Percentiles rank a stretch among this genome's conserved stretches.
Evolutionary conservation across 31 red algal genomes (phyloP).

Genomic region (Porphyra umbilicalis): DNA sequence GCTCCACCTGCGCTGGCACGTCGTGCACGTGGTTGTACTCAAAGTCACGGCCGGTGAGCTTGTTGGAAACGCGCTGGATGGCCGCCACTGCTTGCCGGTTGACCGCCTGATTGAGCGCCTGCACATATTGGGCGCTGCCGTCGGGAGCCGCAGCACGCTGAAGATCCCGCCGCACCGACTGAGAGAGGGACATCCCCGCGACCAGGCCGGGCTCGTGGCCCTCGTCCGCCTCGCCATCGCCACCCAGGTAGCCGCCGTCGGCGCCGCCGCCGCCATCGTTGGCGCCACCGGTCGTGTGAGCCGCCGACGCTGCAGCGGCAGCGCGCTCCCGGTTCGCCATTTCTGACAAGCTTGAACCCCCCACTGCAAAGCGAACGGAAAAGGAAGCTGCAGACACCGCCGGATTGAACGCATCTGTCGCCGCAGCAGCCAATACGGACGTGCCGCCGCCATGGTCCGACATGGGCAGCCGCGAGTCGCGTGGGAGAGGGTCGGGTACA

Average conservation of each 20-base stretch:
- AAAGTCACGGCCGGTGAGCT: constrained; percentile 88
- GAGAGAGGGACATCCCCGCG: not conserved
- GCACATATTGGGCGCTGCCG: not conserved
- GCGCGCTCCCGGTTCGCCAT: constrained; percentile 16
- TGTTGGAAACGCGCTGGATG: constrained; percentile 69
- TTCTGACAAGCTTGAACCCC: constrained; percentile 17
- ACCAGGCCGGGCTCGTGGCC: not conserved
- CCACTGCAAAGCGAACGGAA: not conserved
- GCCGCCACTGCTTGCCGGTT: constrained; percentile 49
- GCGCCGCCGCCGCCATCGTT: not conserved
- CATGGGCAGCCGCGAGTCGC: constrained; percentile 2
- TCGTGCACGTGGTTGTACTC: constrained; percentile 11
- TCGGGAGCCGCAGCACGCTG: not conserved
- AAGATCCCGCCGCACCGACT: not conserved
- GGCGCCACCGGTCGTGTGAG: not conserved
- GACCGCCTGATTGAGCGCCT: constrained; percentile 11
- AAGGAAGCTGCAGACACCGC: not conserved
- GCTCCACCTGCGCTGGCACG: constrained; percentile 68
- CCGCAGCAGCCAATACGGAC: not conserved
- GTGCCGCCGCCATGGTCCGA: constrained; percentile 2
- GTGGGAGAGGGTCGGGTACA: constrained; percentile 13
- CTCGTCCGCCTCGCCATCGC: not conserved
- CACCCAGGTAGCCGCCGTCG: not conserved
- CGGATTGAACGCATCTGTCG: not conserved
- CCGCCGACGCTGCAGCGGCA: not conserved